These are phyloP conservation scores for Pythium chondricola DNA, from an alignment of 352 stramenopile genomes.

Conservation along the genomic window DNA sequence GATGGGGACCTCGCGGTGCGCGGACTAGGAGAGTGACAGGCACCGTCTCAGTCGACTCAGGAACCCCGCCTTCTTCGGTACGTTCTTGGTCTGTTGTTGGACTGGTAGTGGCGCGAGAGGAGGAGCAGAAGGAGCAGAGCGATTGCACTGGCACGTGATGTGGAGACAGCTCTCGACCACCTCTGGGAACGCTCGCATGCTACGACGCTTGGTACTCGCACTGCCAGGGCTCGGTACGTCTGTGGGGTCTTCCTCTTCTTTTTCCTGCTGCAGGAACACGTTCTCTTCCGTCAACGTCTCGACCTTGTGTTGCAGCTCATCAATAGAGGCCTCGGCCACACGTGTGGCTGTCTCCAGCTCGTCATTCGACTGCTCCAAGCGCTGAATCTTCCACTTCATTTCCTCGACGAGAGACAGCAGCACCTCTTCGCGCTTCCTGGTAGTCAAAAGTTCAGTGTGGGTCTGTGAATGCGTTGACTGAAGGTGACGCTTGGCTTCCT, in stretches of 20 bases:
- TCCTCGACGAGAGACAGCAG: slow-evolving; percentile 30
- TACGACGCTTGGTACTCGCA: slow-evolving; percentile 8
- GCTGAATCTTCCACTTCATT: slow-evolving; percentile 65
- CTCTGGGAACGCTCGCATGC: slow-evolving; percentile 34
- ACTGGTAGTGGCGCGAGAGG: neutral
- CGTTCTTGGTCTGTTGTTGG: no score
- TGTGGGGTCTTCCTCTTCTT: no score
- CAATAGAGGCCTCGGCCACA: slow-evolving; percentile 50
- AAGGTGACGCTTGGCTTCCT: slow-evolving; percentile 25
- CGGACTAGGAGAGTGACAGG: no score
- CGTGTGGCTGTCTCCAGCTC: slow-evolving; percentile 60
- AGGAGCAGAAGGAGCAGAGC: slow-evolving; percentile 2
- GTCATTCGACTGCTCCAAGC: slow-evolving; percentile 62
- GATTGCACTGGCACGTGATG: slow-evolving; percentile 53
- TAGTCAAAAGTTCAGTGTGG: slow-evolving; percentile 24
- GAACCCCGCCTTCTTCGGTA: no score
- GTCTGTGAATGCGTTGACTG: slow-evolving; percentile 9
- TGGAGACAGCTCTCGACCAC: slow-evolving; percentile 68
- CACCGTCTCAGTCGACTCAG: no score
- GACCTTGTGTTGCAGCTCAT: slow-evolving; percentile 49
- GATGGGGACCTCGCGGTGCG: no score
- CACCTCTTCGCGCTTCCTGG: slow-evolving; percentile 24
- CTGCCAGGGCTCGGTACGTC: no score
- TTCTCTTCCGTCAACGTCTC: slow-evolving; percentile 55
- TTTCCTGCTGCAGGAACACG: slow-evolving; percentile 66